Evolutionary conservation across 1,284 basidiomycete species (phyloP), one percentile per base, ranked within the genome.

Genomic region (Pterula multifida): DNA sequence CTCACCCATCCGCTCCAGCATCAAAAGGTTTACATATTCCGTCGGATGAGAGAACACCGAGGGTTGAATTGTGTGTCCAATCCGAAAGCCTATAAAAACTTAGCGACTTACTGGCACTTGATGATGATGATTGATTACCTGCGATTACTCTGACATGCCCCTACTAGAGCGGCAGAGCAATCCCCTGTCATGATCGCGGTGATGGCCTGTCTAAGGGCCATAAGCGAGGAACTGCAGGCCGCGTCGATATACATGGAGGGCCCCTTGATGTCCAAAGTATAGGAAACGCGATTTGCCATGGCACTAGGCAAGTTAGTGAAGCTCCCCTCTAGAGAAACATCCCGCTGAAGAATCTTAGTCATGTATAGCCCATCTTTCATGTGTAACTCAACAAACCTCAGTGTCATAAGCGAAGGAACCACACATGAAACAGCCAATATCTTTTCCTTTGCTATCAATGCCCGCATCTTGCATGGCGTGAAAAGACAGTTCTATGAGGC

Each of bases 11-110:
- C 1, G 72, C 75, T 3, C 60, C 61, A 3, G 64, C 68, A 47
- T 76, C 73, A 50, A 76, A 76, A 0, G 72, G 72, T 50, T 73
- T 73, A 52, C 64, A 75, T 50, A 68, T 70, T 2, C 72, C 71
- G 28, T 71, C 71, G 4, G 63, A 63, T 1, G 70, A 62, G 42
- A 76, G 57, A 13, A 76, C 54, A 1, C 57, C 57, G 1, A 60
- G 63, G 51, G 67, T 65, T 39, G 56, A 60, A 52, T 73, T 72
- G 11, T 53, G 51, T 25, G 65, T 54, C 56, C 57, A 66, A 47
- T 67, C 64, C 22, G 59, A 50, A 45, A 66, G 53, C 17, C 66
- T 68, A 25, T 17, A 15, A 15, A 15, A 15, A 22, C 17, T 15
- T 24, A 36, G 15, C 3, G 1, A 35, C 46, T 22, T 23, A 28